Evolutionary conservation across 2,329 filamentous ascomycete genomes (phyloP), one percentile per base, ranked within the genome.

Genomic region (Colletotrichum brevisporum): DNA sequence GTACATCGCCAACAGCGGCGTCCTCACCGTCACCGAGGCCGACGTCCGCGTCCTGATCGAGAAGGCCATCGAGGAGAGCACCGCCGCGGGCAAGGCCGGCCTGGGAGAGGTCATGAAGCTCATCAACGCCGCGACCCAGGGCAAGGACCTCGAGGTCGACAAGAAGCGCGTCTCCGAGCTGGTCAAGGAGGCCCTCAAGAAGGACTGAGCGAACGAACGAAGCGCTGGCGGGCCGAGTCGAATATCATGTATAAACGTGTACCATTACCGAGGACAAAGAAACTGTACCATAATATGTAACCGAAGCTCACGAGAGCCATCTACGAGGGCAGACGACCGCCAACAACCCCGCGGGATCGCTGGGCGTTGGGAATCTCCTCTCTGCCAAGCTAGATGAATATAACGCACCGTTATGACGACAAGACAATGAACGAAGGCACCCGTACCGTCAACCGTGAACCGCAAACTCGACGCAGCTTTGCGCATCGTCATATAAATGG

Each of bases 61-160:
- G 63, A 81, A 80, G 36, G 84, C 86, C 3, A 79, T 92, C 24
- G 83, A 84, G 31, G 83, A 81, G 39, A 78, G 88, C 65, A 85
- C 83, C 74, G 80, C 78, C 31, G 84, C 84, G 21, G 86, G 84
- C 43, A 88, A 89, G 77, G 75, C 83, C 15, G 78, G 84, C 56
- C 79, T 90, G 71, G 90, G 91, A 4, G 84, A 88, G 64, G 85
- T 91, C 10, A 87, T 94, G 86, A 92, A 89, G 82, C 84, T 81
- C 70, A 78, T 92, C 12, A 78, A 88, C 60, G 80, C 82, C 4
- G 80, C 82, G 31, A 79, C 93, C 31, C 87, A 90, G 67, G 91
- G 88, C 43, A 90, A 90, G 79, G 84, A 87, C 47, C 85, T 92
- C 45, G 88, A 93, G 76, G 85, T 92, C 43, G 88, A 94, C 76